A percentile compares a stretch with the other conserved stretches of the same genome.
Evolutionary conservation across 2,329 filamentous ascomycete species (phyloP).

Genomic region (Periconia digitata): DNA sequence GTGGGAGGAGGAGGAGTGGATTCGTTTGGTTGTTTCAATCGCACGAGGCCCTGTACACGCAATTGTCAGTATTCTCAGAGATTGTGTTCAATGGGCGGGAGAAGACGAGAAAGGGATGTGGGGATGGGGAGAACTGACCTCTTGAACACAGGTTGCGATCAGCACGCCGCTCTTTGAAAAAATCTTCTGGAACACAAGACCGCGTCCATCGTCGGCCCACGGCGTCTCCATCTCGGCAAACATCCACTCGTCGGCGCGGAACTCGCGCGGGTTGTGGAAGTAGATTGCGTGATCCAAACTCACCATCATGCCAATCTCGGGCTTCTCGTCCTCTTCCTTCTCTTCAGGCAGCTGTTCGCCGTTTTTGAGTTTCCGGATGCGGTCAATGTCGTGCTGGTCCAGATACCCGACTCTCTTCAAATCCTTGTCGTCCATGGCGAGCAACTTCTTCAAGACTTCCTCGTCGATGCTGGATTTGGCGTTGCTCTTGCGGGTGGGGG

Average conservation of each 20-base stretch:
- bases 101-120: neutral
- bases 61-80: neutral
- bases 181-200: conserved; percentile 74
- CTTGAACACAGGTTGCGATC: conserved; percentile 78
- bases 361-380: conserved; percentile 37
- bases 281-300: conserved; percentile 71
- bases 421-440: conserved; percentile 48
- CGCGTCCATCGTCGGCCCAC: conserved; percentile 77
- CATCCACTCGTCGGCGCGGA: conserved; percentile 69
- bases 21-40: conserved; percentile 15
- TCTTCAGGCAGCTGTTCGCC: conserved; percentile 41
- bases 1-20: too few species aligned
- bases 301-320: conserved; percentile 80
- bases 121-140: conserved; percentile 51
- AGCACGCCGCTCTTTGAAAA: conserved; percentile 70
- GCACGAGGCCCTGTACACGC: conserved; percentile 15
- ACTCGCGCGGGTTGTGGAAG: conserved; percentile 54
- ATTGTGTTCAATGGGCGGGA: neutral
- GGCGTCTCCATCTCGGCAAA: conserved; percentile 78
- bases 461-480: conserved; percentile 45
- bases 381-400: conserved; percentile 55
- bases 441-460: conserved; percentile 47
- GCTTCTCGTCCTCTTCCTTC: conserved; percentile 52
- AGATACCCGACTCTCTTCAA: conserved; percentile 46
- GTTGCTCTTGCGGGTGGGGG: conserved; percentile 46